A percentile compares a stretch with the other conserved stretches of the same genome.
These are phyloP conservation scores for Mycena vulgaris DNA, from an alignment of 768 basidiomycete genomes.

Conservation along the genomic window DNA sequence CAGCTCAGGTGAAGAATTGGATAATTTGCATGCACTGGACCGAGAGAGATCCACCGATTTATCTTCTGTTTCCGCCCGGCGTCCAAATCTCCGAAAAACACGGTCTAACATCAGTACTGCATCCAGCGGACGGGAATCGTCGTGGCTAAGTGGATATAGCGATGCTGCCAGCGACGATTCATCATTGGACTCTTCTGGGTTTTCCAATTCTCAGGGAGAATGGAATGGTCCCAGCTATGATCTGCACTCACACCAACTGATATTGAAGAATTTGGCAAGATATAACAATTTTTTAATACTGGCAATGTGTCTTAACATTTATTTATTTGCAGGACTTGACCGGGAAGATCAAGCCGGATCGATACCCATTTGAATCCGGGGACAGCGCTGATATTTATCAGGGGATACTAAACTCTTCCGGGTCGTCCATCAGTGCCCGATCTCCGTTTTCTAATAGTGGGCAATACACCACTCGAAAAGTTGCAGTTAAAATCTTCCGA, in stretches of 20 bases:
- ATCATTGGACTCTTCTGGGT: background rate
- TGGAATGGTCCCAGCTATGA: background rate
- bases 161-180: constrained; percentile 5
- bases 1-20: no score
- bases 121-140: background rate
- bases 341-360: constrained; percentile 12
- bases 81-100: background rate
- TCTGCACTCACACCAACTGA: background rate
- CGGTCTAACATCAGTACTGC: background rate
- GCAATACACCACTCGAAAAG: background rate
- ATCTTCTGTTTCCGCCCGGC: no score
- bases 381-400: constrained; percentile 26
- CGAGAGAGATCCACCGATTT: no score
- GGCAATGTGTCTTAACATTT: background rate
- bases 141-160: constrained; percentile 6
- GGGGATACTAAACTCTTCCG: background rate
- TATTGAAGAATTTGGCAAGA: background rate
- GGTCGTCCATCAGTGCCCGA: background rate
- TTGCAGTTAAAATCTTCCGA: constrained; percentile 23
- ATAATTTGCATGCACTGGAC: no score
- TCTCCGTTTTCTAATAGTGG: background rate
- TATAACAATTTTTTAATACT: no score
- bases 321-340: constrained; percentile 10
- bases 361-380: constrained; percentile 27
- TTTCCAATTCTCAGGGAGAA: background rate